phyloP scores from a whole-genome alignment of 257 asterid species.

The Capsicum chinense region DNA sequence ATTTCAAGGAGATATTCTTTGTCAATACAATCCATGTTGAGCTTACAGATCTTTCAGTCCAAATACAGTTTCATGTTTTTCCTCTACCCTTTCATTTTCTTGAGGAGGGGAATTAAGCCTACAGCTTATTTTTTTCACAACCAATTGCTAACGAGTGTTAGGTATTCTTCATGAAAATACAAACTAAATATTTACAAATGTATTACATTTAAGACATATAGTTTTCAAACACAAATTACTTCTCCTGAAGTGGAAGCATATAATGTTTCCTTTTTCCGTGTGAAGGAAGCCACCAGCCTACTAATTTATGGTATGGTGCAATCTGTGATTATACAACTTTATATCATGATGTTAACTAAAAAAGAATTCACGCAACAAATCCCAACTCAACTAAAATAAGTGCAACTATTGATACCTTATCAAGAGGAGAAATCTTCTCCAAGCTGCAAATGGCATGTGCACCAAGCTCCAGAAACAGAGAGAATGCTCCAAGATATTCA shows the following conservation, averaged over 20 bases:
- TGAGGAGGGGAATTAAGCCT: neutral
- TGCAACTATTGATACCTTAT: slow-evolving; percentile 54
- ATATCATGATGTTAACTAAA: neutral
- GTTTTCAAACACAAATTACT: slow-evolving; percentile 5
- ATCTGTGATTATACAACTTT: slow-evolving; percentile 19
- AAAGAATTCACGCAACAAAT: neutral
- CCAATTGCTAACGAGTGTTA: neutral
- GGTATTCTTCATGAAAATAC: neutral
- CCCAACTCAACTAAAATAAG: slow-evolving; percentile 12
- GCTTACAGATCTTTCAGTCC: slow-evolving; percentile 17
- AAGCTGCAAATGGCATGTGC: slow-evolving; percentile 85
- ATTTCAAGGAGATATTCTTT: neutral
- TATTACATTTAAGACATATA: neutral
- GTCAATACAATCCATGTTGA: neutral
- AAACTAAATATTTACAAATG: slow-evolving; percentile 14
- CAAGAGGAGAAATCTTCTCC: slow-evolving; percentile 77
- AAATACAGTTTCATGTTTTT: neutral
- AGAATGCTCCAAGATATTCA: slow-evolving; percentile 79
- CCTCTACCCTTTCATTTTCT: too few species aligned
- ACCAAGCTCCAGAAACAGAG: slow-evolving; percentile 88
- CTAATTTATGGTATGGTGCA: neutral
- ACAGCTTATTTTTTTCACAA: neutral
- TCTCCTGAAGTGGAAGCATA: neutral
- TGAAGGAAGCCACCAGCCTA: neutral
- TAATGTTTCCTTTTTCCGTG: neutral